Evolutionary conservation across 2,329 filamentous ascomycete species (phyloP).

Genomic region (Trichophyton mentagrophytes): DNA sequence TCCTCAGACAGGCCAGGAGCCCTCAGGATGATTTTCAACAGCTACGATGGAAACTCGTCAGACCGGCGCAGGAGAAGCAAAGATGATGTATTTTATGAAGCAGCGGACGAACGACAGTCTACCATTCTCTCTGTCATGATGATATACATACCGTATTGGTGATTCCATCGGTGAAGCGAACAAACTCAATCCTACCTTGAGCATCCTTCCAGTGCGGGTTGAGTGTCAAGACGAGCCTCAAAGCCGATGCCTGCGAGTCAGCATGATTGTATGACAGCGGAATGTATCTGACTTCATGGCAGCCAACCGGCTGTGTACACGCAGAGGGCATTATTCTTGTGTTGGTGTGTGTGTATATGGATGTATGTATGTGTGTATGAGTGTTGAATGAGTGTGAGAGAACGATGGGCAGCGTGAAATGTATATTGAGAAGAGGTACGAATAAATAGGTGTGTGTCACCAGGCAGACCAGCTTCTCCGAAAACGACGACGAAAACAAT

Average conservation of each 20-base stretch:
- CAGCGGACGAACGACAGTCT: background rate
- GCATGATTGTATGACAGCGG: conserved; percentile 64
- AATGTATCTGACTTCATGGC: conserved; percentile 40
- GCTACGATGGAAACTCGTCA: conserved; percentile 21
- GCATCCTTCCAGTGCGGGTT: conserved; percentile 69
- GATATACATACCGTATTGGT: conserved; percentile 64
- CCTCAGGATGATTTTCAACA: conserved; percentile 39
- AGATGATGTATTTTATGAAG: background rate
- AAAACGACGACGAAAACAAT: background rate
- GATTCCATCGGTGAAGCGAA: conserved; percentile 93
- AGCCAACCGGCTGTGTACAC: conserved; percentile 5
- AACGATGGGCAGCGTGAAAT: background rate
- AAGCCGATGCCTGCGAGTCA: conserved; percentile 66
- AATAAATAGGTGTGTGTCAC: conserved; percentile 3
- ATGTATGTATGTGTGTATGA: background rate
- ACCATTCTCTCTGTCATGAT: background rate
- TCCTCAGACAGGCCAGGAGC: conserved; percentile 56
- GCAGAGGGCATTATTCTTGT: conserved; percentile 2
- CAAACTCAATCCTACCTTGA: conserved; percentile 65
- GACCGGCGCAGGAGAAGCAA: background rate
- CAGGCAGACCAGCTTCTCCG: background rate
- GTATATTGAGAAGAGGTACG: background rate
- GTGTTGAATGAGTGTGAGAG: background rate
- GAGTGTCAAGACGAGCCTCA: conserved; percentile 64
- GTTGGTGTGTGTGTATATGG: background rate